Conservation (phyloP, 805 yeast species). For the Schizosaccharomyces japonicus region DNA sequence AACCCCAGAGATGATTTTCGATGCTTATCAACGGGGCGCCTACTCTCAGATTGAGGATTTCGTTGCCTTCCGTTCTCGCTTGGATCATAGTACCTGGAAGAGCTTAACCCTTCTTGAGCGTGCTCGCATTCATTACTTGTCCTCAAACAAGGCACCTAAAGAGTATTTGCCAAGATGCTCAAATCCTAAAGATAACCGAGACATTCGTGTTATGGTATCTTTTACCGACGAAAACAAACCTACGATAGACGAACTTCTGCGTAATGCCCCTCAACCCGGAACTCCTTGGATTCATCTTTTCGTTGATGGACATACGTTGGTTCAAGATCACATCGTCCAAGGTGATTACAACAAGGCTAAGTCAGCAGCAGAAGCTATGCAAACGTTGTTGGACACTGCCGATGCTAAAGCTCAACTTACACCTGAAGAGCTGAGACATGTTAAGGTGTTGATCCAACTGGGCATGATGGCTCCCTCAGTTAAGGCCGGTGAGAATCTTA, state of each 20-base stretch:
- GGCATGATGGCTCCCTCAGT: not conserved
- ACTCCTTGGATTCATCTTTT: not conserved
- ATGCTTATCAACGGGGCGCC: conserved; percentile 34
- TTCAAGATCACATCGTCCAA: not conserved
- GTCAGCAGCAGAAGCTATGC: not conserved
- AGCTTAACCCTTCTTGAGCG: not conserved
- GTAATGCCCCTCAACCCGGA: not conserved
- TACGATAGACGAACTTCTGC: not conserved
- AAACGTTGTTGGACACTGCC: not conserved
- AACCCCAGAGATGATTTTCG: conserved; percentile 26
- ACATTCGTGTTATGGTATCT: not conserved
- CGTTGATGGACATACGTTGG: not conserved
- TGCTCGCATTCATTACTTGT: not conserved
- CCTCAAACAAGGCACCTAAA: not conserved
- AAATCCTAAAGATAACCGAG: conserved; percentile 1
- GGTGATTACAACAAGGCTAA: not conserved
- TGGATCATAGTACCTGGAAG: conserved; percentile 24
- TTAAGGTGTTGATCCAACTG: not conserved
- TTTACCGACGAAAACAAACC: not conserved
- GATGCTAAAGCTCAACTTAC: not conserved
- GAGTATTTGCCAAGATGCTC: not conserved
- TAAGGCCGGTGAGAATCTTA: not conserved
- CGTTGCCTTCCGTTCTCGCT: conserved; percentile 30
- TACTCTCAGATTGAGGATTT: conserved; percentile 48
- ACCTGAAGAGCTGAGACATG: not conserved